A percentile compares a stretch with the other conserved stretches of the same genome.
Evolutionary conservation across 495 filamentous ascomycete species (phyloP).

Genomic region (Hypoxylon trugodes): DNA sequence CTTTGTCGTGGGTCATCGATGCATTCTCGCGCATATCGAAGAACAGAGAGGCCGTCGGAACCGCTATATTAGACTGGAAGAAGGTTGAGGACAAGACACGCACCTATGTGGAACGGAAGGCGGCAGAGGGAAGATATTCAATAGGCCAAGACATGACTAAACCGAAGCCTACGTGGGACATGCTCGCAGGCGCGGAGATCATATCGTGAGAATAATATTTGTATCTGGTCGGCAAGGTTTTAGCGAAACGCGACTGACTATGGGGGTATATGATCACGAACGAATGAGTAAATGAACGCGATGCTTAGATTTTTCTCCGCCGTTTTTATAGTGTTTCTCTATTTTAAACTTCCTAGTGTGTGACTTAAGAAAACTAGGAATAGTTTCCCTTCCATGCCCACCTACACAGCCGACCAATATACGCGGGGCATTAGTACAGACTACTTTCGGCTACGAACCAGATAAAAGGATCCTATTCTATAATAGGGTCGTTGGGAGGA

Average conservation of each 20-base stretch:
- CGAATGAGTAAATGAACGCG: no score
- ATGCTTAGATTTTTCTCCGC: slow-evolving; percentile 45
- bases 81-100: slow-evolving; percentile 42
- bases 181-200: slow-evolving; percentile 18
- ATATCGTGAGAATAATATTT: neutral
- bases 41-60: slow-evolving; percentile 50
- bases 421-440: no score
- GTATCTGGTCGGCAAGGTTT: neutral
- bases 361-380: slow-evolving; percentile 57
- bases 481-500: no score
- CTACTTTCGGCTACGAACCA: no score
- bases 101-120: slow-evolving; percentile 48
- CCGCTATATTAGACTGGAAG: slow-evolving; percentile 46
- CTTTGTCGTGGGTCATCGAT: slow-evolving; percentile 53
- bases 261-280: neutral
- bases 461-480: no score
- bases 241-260: neutral
- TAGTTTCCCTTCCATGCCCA: slow-evolving; percentile 52
- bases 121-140: slow-evolving; percentile 13
- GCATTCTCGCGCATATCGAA: slow-evolving; percentile 45
- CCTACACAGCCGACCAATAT: no score
- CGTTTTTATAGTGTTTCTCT: slow-evolving; percentile 55
- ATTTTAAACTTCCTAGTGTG: slow-evolving; percentile 58
- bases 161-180: slow-evolving; percentile 22
- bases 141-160: neutral